These are phyloP conservation scores for Hypholoma fasciculare DNA, from an alignment of 768 basidiomycete species.

Conservation along the genomic window DNA sequence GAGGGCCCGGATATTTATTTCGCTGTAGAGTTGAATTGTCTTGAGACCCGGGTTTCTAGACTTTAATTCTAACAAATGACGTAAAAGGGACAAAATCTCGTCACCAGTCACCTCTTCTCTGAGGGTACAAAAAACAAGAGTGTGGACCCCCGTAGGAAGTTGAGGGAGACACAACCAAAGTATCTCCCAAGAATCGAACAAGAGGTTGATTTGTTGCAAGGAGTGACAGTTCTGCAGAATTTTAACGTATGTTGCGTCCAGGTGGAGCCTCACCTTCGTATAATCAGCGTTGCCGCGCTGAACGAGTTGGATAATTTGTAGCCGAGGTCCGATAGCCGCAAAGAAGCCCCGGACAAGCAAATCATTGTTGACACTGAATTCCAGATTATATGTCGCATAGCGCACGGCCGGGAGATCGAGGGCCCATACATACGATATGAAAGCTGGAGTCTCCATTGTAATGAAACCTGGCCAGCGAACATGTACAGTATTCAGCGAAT, in stretches of 20 bases:
- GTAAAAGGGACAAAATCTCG: not conserved
- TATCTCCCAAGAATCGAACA: not conserved
- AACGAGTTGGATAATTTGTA: conserved; percentile 14
- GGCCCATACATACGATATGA: not conserved
- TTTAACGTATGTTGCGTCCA: not conserved
- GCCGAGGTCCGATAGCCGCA: not conserved
- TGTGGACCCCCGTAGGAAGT: not conserved
- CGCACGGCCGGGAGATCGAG: conserved; percentile 3
- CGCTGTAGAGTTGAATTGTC: conserved; percentile 2
- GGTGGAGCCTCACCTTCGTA: too few relatives aligned
- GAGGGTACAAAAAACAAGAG: not conserved
- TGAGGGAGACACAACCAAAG: not conserved
- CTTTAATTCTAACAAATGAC: not conserved
- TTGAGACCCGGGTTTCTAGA: not conserved
- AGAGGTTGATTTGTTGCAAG: conserved; percentile 4
- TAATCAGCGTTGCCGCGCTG: not conserved
- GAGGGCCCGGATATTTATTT: not conserved
- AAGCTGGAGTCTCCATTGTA: not conserved
- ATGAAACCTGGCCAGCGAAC: not conserved
- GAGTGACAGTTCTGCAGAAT: not conserved
- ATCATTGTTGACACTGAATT: not conserved
- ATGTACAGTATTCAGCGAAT: conserved; percentile 10
- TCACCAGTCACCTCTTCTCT: not conserved
- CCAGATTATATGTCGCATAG: conserved; percentile 6
- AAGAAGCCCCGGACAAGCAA: conserved; percentile 4